Evolutionary conservation across 1,284 basidiomycete genomes (phyloP).

Genomic region (Ganoderma leucocontextum): DNA sequence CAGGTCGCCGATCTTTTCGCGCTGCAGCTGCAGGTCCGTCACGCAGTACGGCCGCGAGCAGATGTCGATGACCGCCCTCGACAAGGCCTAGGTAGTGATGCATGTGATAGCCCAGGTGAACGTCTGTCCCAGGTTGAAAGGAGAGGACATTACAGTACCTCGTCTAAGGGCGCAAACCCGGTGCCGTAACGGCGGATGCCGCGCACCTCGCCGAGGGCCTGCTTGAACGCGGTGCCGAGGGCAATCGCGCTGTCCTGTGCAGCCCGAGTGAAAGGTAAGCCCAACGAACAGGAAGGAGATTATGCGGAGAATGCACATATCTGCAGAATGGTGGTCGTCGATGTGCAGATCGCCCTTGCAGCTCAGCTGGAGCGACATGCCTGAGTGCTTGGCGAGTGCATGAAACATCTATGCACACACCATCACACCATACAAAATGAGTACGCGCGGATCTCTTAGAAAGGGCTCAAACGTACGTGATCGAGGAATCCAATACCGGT

Average conservation of each 20-base stretch:
- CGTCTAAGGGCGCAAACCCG: conserved; percentile 96
- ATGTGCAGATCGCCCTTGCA: conserved; percentile 98
- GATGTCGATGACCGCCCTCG: conserved; percentile 97
- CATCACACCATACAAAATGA: background rate
- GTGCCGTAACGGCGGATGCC: conserved; percentile 97
- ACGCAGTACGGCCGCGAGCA: conserved; percentile 97
- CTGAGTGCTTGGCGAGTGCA: conserved; percentile 93
- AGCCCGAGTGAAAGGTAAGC: conserved; percentile 29
- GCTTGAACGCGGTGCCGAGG: conserved; percentile 93
- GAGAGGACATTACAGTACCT: conserved; percentile 60
- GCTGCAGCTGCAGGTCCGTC: conserved; percentile 87
- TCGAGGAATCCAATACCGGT: conserved; percentile 99
- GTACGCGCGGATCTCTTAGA: background rate
- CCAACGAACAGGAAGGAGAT: conserved; percentile 17
- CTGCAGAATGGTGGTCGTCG: conserved; percentile 99
- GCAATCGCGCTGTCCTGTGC: conserved; percentile 94
- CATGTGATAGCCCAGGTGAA: conserved; percentile 8
- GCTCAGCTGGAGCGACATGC: conserved; percentile 89
- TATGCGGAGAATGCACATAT: conserved; percentile 61
- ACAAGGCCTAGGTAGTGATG: conserved; percentile 72
- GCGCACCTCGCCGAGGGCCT: conserved; percentile 93
- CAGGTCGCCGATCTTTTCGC: conserved; percentile 97
- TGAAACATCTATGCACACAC: conserved; percentile 82
- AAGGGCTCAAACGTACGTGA: conserved; percentile 72
- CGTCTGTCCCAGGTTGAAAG: conserved; percentile 1